A percentile compares a stretch with the other conserved stretches of the same genome.
These are phyloP conservation scores for Zygoascus flipseniorum DNA, from an alignment of 805 yeast genomes.

Conservation along the genomic window DNA sequence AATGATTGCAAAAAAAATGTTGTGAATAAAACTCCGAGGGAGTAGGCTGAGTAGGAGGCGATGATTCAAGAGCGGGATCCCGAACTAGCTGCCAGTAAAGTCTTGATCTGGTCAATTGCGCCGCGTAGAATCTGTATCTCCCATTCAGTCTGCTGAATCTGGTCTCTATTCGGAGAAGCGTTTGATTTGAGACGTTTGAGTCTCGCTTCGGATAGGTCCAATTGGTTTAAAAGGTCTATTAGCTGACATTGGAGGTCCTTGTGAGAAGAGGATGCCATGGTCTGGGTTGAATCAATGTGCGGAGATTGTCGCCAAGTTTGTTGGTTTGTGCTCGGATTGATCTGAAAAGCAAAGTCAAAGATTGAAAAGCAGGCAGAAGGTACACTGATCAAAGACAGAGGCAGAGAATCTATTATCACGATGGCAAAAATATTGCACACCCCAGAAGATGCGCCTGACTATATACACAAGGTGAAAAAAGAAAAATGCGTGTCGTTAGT, in stretches of 20 bases:
- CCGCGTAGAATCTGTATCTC: constrained; percentile 15
- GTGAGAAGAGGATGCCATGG: background rate
- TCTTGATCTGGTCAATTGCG: constrained; percentile 10
- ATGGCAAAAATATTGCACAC: background rate
- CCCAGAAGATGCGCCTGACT: background rate
- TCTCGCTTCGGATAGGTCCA: constrained; percentile 1
- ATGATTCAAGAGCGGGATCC: no score
- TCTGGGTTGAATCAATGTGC: background rate
- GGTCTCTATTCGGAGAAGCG: constrained; percentile 5
- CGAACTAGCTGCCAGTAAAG: background rate
- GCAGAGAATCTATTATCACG: background rate
- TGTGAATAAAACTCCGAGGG: no score
- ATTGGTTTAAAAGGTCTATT: background rate
- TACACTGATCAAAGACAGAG: background rate
- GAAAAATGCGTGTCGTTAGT: background rate
- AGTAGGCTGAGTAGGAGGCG: no score
- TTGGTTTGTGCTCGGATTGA: background rate
- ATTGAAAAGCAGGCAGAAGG: background rate
- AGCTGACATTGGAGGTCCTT: background rate
- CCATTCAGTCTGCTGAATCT: constrained; percentile 12
- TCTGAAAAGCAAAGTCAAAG: background rate
- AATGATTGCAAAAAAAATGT: no score
- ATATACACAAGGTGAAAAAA: background rate
- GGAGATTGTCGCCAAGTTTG: background rate
- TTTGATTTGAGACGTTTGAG: background rate